A percentile compares a stretch with the other conserved stretches of the same genome.
Evolutionary conservation across 495 filamentous ascomycete genomes (phyloP).

Genomic region (Hypoxylon intermedium): DNA sequence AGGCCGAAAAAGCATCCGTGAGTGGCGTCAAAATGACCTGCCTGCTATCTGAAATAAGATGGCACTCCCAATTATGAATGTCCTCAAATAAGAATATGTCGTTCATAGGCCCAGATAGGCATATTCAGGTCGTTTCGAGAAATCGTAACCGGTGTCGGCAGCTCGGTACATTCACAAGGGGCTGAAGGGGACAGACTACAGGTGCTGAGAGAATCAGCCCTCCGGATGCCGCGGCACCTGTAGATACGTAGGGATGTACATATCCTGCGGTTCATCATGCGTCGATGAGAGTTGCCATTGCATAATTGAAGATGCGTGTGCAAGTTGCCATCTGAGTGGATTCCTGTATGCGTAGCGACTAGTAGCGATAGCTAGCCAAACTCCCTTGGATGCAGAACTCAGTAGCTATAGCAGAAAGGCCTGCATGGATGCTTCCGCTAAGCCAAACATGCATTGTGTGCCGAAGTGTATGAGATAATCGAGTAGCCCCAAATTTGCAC

Average conservation of each 20-base stretch:
- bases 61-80: background rate
- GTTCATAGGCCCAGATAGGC: background rate
- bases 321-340: slow-evolving; percentile 1
- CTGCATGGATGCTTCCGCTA: slow-evolving; percentile 4
- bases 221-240: background rate
- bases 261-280: background rate
- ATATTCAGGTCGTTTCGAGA: background rate
- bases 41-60: slow-evolving; percentile 7
- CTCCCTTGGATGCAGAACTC: slow-evolving; percentile 6
- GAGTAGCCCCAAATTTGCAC: slow-evolving; percentile 7
- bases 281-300: background rate
- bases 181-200: background rate
- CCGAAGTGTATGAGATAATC: slow-evolving; percentile 20
- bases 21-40: slow-evolving; percentile 7
- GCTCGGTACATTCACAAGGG: background rate
- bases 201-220: background rate
- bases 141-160: background rate
- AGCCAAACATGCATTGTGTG: slow-evolving; percentile 19
- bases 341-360: slow-evolving; percentile 5
- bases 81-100: background rate
- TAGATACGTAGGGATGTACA: background rate
- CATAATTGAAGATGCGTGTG: slow-evolving; percentile 1
- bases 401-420: slow-evolving; percentile 1
- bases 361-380: slow-evolving; percentile 6
- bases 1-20: background rate